These are phyloP conservation scores for Brettanomyces nanus DNA, from an alignment of 805 yeast genomes.

Conservation along the genomic window DNA sequence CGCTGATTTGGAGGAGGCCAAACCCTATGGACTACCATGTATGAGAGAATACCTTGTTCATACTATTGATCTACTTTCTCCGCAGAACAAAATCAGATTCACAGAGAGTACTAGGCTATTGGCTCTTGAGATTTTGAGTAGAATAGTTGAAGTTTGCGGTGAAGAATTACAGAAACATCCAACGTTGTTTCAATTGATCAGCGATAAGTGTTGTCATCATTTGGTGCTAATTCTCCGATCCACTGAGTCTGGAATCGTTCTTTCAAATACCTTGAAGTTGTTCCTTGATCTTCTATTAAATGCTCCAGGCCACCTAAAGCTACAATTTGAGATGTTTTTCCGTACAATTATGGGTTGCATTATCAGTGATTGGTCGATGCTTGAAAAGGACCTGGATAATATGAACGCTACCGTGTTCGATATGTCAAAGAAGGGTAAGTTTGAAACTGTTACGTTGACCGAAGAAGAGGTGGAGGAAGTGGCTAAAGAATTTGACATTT, in stretches of 20 bases:
- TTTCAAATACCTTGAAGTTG: slow-evolving; percentile 69
- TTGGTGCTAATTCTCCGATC: slow-evolving; percentile 72
- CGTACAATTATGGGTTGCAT: slow-evolving; percentile 48
- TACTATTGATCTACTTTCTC: slow-evolving; percentile 71
- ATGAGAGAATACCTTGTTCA: slow-evolving; percentile 71
- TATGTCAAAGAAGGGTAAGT: slow-evolving; percentile 19
- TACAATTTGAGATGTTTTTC: slow-evolving; percentile 73
- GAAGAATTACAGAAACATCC: slow-evolving; percentile 51
- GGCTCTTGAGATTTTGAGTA: slow-evolving; percentile 67
- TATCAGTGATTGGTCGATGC: slow-evolving; percentile 17
- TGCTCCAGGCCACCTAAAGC: slow-evolving; percentile 54
- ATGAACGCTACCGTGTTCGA: slow-evolving; percentile 23
- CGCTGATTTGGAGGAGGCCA: slow-evolving; percentile 22
- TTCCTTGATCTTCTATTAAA: slow-evolving; percentile 66
- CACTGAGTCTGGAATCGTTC: slow-evolving; percentile 49
- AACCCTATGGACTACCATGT: slow-evolving; percentile 65
- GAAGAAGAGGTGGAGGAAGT: slow-evolving; percentile 22
- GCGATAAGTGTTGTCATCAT: slow-evolving; percentile 81
- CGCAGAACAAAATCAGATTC: slow-evolving; percentile 74
- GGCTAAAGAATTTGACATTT: slow-evolving; percentile 35
- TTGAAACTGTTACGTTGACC: slow-evolving; percentile 17
- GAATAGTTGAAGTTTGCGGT: slow-evolving; percentile 80
- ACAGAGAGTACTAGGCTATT: slow-evolving; percentile 82
- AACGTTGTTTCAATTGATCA: slow-evolving; percentile 54
- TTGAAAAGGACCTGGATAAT: slow-evolving; percentile 21